These are phyloP conservation scores for Physaria fendleri DNA, from an alignment of 345 rosid genomes.

Conservation along the genomic window DNA sequence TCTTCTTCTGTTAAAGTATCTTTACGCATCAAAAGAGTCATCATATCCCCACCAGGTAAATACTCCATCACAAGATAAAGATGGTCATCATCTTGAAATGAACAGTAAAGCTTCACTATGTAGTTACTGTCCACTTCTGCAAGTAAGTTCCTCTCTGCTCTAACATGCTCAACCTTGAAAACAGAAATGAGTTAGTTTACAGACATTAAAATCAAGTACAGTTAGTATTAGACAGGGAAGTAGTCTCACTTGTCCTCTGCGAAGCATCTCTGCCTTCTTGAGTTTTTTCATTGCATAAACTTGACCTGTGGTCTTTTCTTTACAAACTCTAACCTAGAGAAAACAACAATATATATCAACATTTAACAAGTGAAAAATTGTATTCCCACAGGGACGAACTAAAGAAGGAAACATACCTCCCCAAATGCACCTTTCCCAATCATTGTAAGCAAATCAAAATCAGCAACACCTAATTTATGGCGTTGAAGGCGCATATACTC, in stretches of 20 bases:
- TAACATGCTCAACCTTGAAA: constrained; percentile 56
- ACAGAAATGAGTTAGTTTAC: constrained; percentile 4
- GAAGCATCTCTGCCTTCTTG: constrained; percentile 92
- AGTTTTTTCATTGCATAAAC: constrained; percentile 98
- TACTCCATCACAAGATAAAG: constrained; percentile 64
- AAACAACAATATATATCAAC: not conserved
- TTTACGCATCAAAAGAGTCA: constrained; percentile 67
- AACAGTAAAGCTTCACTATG: constrained; percentile 52
- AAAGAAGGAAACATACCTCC: constrained; percentile 41
- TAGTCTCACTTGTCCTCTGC: constrained; percentile 78
- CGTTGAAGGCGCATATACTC: constrained; percentile 97
- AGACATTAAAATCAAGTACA: not conserved
- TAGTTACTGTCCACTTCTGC: constrained; percentile 60
- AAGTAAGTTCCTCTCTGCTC: constrained; percentile 63
- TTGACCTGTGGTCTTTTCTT: constrained; percentile 77
- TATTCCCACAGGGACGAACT: not conserved
- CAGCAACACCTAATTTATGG: constrained; percentile 92
- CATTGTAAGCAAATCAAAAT: constrained; percentile 79
- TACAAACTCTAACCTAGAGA: constrained; percentile 81
- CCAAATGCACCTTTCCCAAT: constrained; percentile 89
- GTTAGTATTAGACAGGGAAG: not conserved
- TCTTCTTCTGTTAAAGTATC: constrained; percentile 58
- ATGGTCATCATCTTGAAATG: constrained; percentile 59
- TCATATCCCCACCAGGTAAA: constrained; percentile 64
- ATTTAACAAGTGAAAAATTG: not conserved